phyloP scores from a whole-genome alignment of 371 early-diverging fungal species.

The Actinomortierella wolfii region DNA sequence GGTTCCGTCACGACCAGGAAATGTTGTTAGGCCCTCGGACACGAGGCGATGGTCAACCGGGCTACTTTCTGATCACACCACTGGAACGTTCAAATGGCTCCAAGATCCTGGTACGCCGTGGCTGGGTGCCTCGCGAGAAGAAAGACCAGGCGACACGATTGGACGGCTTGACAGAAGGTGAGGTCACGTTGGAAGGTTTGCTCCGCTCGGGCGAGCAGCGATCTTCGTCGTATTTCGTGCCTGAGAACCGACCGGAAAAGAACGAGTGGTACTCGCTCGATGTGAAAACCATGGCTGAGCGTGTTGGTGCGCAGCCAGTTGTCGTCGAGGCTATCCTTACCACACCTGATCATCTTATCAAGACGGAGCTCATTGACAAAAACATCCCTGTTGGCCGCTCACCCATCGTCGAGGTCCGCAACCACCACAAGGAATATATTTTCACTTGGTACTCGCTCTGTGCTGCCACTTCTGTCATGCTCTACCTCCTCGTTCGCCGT shows the following conservation, averaged over 20 bases:
- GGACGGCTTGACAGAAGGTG: slow-evolving; percentile 56
- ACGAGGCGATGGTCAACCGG: slow-evolving; percentile 73
- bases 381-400: slow-evolving; percentile 78
- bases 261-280: slow-evolving; percentile 89
- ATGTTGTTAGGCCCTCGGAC: slow-evolving; percentile 82
- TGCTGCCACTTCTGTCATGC: slow-evolving; percentile 70
- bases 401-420: slow-evolving; percentile 75
- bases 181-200: slow-evolving; percentile 66
- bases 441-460: slow-evolving; percentile 86
- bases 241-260: slow-evolving; percentile 64
- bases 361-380: slow-evolving; percentile 51
- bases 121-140: slow-evolving; percentile 84
- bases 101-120: slow-evolving; percentile 81
- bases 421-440: slow-evolving; percentile 86
- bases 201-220: slow-evolving; percentile 65
- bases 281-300: slow-evolving; percentile 73
- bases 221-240: slow-evolving; percentile 59
- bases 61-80: slow-evolving; percentile 87
- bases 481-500: slow-evolving; percentile 55
- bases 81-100: slow-evolving; percentile 77
- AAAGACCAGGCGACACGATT: slow-evolving; percentile 61
- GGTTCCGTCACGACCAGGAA: slow-evolving; percentile 75
- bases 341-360: slow-evolving; percentile 45
- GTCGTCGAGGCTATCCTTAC: slow-evolving; percentile 75
- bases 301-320: slow-evolving; percentile 66